Evolutionary conservation across 2,329 filamentous ascomycete genomes (phyloP).

Genomic region (Bipolaris oryzae): DNA sequence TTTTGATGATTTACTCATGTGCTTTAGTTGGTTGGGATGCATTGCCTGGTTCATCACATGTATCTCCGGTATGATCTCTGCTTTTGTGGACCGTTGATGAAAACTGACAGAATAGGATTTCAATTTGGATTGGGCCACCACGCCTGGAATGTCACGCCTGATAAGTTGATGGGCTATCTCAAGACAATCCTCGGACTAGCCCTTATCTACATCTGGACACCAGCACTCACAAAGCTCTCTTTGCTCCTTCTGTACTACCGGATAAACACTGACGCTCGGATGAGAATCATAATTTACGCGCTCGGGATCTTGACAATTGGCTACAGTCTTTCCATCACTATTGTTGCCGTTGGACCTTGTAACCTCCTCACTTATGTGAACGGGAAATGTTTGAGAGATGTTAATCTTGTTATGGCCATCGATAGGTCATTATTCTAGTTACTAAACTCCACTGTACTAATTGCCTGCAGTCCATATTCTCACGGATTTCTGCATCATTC

Average conservation of each 20-base stretch:
- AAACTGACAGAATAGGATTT: neutral
- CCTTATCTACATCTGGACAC: neutral
- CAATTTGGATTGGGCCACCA: neutral
- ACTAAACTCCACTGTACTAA: neutral
- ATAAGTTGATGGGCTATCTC: neutral
- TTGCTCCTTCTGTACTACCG: neutral
- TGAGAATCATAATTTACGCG: neutral
- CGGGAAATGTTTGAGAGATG: neutral
- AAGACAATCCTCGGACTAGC: neutral
- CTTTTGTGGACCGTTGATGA: neutral
- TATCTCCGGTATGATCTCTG: neutral
- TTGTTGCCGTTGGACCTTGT: neutral
- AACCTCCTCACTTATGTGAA: neutral
- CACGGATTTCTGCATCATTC: neutral
- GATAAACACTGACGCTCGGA: neutral
- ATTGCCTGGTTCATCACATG: neutral
- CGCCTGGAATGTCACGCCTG: neutral
- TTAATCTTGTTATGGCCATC: neutral
- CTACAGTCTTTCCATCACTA: neutral
- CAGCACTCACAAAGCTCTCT: neutral
- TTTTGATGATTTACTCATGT: neutral
- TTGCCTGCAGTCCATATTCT: neutral
- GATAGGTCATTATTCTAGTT: neutral
- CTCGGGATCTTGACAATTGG: neutral
- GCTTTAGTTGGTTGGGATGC: neutral